phyloP scores from a whole-genome alignment of 257 asterid genomes.

The Anisodus acutangulus region DNA sequence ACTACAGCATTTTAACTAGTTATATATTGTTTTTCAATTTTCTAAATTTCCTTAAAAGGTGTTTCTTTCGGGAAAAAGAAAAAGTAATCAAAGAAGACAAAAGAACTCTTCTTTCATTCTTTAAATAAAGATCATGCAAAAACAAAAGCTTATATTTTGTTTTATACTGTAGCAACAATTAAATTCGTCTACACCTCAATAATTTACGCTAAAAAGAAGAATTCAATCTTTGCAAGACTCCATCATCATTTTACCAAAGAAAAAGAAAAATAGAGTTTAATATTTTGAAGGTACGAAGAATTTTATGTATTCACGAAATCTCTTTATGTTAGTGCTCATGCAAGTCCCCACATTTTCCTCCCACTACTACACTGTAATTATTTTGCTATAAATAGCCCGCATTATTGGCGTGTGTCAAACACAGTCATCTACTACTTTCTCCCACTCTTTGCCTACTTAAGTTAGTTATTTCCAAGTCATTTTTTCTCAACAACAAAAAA shows the following conservation, averaged over 20 bases:
- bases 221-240: constrained; percentile 16
- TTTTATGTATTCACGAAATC: not conserved
- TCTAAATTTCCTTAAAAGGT: not conserved
- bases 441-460: not conserved
- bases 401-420: constrained; percentile 53
- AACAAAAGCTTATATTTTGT: not conserved
- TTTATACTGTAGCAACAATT: not conserved
- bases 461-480: not conserved
- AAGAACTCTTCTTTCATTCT: not conserved
- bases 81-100: constrained; percentile 1
- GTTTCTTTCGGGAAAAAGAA: not conserved
- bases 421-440: constrained; percentile 43
- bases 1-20: not conserved
- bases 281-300: not conserved
- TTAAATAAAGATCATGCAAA: constrained; percentile 24
- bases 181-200: not conserved
- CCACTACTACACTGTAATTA: constrained; percentile 18
- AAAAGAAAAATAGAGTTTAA: not conserved
- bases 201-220: constrained; percentile 16
- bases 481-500: not conserved
- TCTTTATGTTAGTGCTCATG: constrained; percentile 18
- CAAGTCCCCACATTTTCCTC: constrained; percentile 37
- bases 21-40: not conserved
- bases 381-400: constrained; percentile 50
- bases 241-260: not conserved